Conservation (phyloP, 805 yeast genomes). For the Schwanniomyces polymorphus region DNA sequence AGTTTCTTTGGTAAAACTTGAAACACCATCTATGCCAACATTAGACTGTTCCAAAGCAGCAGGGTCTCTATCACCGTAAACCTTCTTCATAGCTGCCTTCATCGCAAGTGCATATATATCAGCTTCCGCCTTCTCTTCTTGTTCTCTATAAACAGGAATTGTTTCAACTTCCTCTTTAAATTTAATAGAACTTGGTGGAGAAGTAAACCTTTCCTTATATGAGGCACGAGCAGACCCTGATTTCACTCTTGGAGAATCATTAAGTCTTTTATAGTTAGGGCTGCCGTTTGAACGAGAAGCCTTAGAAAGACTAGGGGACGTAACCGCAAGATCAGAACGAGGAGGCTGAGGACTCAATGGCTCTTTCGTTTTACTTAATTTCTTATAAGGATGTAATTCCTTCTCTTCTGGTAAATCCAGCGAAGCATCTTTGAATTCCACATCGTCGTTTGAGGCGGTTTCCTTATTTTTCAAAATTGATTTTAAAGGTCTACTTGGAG, state of each 20-base stretch:
- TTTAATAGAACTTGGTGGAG: slow-evolving; percentile 35
- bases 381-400: slow-evolving; percentile 18
- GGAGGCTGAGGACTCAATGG: background rate
- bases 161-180: slow-evolving; percentile 39
- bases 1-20: slow-evolving; percentile 2
- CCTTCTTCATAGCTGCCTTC: slow-evolving; percentile 55
- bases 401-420: background rate
- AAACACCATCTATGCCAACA: background rate
- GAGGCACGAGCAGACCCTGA: background rate
- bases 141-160: slow-evolving; percentile 22
- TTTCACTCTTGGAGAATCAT: background rate
- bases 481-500: slow-evolving; percentile 28
- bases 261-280: background rate
- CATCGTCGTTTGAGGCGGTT: slow-evolving; percentile 5
- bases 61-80: slow-evolving; percentile 43
- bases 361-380: slow-evolving; percentile 4
- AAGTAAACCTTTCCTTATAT: slow-evolving; percentile 7
- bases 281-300: slow-evolving; percentile 7
- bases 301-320: background rate
- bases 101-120: slow-evolving; percentile 58
- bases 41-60: background rate
- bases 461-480: slow-evolving; percentile 33
- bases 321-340: background rate
- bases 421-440: slow-evolving; percentile 8
- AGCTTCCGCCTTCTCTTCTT: slow-evolving; percentile 30